Conservation (phyloP, 139 green algal species). For the Micractinium conductrix region DNA sequence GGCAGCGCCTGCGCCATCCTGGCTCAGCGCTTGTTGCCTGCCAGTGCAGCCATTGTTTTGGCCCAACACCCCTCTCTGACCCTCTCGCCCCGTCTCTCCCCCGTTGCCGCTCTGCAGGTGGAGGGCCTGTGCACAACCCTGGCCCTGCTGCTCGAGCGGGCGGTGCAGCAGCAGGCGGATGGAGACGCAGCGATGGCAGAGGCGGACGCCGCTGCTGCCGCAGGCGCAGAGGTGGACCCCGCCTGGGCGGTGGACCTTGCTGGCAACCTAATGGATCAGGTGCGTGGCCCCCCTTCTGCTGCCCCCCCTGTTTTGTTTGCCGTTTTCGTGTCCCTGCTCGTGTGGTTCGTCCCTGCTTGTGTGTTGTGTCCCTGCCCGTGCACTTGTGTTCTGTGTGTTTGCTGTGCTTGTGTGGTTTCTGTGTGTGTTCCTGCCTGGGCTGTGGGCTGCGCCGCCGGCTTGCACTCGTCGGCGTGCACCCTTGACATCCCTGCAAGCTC, state of each 20-base stretch:
- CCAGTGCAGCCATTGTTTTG: not conserved
- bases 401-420: not conserved
- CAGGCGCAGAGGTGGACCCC: not conserved
- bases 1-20: no score
- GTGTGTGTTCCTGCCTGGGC: not conserved
- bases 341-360: no score
- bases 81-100: not conserved
- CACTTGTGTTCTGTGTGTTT: not conserved
- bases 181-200: slow-evolving; percentile 13
- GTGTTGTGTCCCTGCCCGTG: no score
- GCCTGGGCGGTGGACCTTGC: slow-evolving; percentile 35
- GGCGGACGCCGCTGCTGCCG: not conserved
- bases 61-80: not conserved
- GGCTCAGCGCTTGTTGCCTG: not conserved
- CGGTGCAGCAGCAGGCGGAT: slow-evolving; percentile 11
- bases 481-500: not conserved
- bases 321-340: not conserved
- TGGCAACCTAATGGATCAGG: slow-evolving; percentile 14
- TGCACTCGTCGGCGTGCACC: not conserved
- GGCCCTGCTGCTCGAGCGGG: slow-evolving; percentile 46
- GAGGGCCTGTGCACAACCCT: slow-evolving; percentile 59
- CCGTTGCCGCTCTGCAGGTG: slow-evolving; percentile 25
- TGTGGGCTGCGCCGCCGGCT: not conserved
- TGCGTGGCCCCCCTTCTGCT: not conserved
- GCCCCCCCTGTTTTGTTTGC: not conserved